These are phyloP conservation scores for Vitis riparia DNA, from an alignment of 164 flowering plant genomes.

Conservation along the genomic window DNA sequence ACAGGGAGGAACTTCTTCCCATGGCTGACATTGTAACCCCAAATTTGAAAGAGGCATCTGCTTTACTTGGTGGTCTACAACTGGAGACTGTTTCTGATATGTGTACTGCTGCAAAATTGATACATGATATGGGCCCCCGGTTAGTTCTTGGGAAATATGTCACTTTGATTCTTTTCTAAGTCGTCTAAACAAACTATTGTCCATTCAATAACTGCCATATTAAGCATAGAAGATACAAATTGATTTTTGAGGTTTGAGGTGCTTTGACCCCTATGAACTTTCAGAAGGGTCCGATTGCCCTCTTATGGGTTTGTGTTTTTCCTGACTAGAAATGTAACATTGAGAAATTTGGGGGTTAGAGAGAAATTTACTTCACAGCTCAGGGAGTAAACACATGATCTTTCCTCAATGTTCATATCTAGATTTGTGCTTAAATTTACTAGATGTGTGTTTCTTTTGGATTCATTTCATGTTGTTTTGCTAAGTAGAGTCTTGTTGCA, in stretches of 20 bases:
- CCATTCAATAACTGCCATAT: not conserved
- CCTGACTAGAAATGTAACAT: too few species aligned
- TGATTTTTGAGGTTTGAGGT: too few species aligned
- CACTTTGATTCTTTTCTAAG: not conserved
- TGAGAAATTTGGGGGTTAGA: too few species aligned
- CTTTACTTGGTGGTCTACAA: conserved; percentile 67
- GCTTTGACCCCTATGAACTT: too few species aligned
- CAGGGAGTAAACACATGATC: too few species aligned
- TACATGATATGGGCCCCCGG: conserved; percentile 81
- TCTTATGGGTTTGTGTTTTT: too few species aligned
- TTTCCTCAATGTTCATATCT: too few species aligned
- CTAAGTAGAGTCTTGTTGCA: not conserved
- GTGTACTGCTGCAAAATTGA: conserved; percentile 81
- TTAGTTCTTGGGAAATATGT: conserved; percentile 23
- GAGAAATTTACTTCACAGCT: too few species aligned
- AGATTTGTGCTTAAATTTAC: too few species aligned
- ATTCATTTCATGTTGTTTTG: not conserved
- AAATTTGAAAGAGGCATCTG: conserved; percentile 86
- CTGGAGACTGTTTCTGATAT: conserved; percentile 75
- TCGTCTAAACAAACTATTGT: not conserved
- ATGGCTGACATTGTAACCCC: conserved; percentile 93
- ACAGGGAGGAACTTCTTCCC: conserved; percentile 83
- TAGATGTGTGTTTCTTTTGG: too few species aligned
- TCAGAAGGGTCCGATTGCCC: too few species aligned
- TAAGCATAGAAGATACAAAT: not conserved